Base-by-base conservation (phyloP, 2,329 filamentous ascomycete genomes). In the Chaetomium sp. region DNA sequence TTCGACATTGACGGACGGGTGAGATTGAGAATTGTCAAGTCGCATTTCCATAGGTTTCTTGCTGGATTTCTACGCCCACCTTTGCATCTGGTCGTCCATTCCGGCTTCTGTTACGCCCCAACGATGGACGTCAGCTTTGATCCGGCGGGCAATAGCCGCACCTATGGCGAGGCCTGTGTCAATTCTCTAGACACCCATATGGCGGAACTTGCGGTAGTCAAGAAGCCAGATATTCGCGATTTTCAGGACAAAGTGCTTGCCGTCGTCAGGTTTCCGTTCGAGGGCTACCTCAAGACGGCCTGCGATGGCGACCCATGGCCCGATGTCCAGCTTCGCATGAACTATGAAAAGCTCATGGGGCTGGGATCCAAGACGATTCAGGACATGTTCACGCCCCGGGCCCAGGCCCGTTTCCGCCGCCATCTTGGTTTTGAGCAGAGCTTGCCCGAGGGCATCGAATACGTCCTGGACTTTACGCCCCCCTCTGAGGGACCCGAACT, bases 391-490 rank as follows among this genome's bases (percentile, higher is more conserved):
- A 67, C 66, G 9, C 72, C 74, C 0, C 68, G 69, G 6, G 69
- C 70, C 8, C 76, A 79, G 61, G 70, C 69, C 32, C 71, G 71
- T 5, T 63, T 70, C 12, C 67, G 65, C 40, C 69, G 75, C 27
- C 72, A 70, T 11, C 70, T 70, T 19, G 69, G 69, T 43, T 60
- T 72, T 38, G 63, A 69, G 32, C 65, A 63, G 11, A 64, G 63
- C 11, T 64, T 74, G 8, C 72, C 71, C 0, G 61, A 68, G 2
- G 77, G 74, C 0, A 69, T 86, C 63, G 76, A 76, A 55, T 87
- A 79, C 60, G 70, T 86, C 14, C 63, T 88, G 38, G 84, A 88
- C 61, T 72, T 88, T 10, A 86, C 83, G 0, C 85, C 84, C 0
- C 76, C 80, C 0, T 69, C 69, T 0, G 79, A 85, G 64, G 85